Evolutionary conservation across 2,329 filamentous ascomycete species (phyloP).

Genomic region (Alternaria triticina): DNA sequence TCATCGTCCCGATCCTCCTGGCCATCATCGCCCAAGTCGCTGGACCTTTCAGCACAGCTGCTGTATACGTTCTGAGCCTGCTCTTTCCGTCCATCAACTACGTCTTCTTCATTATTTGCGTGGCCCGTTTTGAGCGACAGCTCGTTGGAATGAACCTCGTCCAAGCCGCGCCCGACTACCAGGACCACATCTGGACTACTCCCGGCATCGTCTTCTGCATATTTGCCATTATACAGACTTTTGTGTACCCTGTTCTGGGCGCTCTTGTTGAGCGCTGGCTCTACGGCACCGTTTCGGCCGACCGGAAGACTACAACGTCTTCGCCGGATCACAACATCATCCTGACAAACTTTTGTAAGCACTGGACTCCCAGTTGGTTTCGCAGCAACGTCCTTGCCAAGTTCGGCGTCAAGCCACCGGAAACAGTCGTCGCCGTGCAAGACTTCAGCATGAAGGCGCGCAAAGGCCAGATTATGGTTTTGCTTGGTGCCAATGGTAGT

Average conservation of each 20-base stretch:
- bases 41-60: constrained; percentile 65
- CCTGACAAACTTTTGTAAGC: constrained; percentile 76
- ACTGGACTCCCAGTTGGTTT: constrained; percentile 72
- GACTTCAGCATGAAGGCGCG: constrained; percentile 73
- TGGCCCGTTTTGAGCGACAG: constrained; percentile 77
- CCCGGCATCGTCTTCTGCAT: constrained; percentile 80
- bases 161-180: constrained; percentile 61
- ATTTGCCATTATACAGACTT: constrained; percentile 77
- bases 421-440: constrained; percentile 80
- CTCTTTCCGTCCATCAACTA: constrained; percentile 90
- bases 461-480: constrained; percentile 81
- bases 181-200: constrained; percentile 62
- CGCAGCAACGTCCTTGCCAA: constrained; percentile 55
- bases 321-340: constrained; percentile 65
- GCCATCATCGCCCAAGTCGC: constrained; percentile 83
- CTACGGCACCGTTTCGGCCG: constrained; percentile 73
- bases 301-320: constrained; percentile 52
- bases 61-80: constrained; percentile 73
- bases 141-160: constrained; percentile 66
- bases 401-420: constrained; percentile 57
- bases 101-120: constrained; percentile 78
- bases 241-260: constrained; percentile 78
- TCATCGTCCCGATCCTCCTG: constrained; percentile 74
- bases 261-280: constrained; percentile 74
- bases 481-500: constrained; percentile 87